Percentiles rank a stretch among this genome's conserved stretches.
Conservation (phyloP, 2,329 filamentous ascomycete genomes). For the Alternaria alternata region DNA sequence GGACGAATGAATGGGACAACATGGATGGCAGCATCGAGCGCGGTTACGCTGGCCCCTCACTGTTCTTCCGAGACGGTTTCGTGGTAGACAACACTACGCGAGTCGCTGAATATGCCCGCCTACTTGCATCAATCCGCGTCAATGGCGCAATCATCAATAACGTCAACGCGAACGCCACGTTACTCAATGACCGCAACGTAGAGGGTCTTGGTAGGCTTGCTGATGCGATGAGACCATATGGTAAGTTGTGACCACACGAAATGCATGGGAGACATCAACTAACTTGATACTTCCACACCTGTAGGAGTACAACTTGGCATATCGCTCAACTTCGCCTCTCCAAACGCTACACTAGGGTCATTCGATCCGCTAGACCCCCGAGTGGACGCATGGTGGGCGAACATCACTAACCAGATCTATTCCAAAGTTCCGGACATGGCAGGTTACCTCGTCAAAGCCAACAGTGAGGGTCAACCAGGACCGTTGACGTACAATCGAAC, state of each 20-base stretch:
- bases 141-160: slow-evolving; percentile 76
- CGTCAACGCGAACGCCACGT: slow-evolving; percentile 71
- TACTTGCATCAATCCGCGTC: slow-evolving; percentile 71
- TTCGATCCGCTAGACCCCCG: slow-evolving; percentile 70
- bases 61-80: slow-evolving; percentile 69
- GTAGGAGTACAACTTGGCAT: slow-evolving; percentile 65
- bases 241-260: slow-evolving; percentile 38
- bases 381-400: slow-evolving; percentile 70
- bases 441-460: slow-evolving; percentile 75
- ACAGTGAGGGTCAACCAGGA: slow-evolving; percentile 75
- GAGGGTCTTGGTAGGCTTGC: slow-evolving; percentile 69
- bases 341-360: slow-evolving; percentile 62
- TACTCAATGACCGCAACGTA: slow-evolving; percentile 66
- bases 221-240: slow-evolving; percentile 71
- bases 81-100: slow-evolving; percentile 68
- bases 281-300: not conserved
- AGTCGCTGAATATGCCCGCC: slow-evolving; percentile 68
- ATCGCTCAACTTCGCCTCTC: slow-evolving; percentile 74
- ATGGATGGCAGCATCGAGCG: slow-evolving; percentile 72
- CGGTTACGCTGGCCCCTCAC: slow-evolving; percentile 72
- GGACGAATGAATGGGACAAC: slow-evolving; percentile 80
- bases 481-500: slow-evolving; percentile 75
- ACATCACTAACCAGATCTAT: slow-evolving; percentile 68
- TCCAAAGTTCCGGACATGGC: slow-evolving; percentile 69
- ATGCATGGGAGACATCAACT: not conserved